These are phyloP conservation scores for Saraca asoca DNA, from an alignment of 331 rosid species.

Conservation along the genomic window DNA sequence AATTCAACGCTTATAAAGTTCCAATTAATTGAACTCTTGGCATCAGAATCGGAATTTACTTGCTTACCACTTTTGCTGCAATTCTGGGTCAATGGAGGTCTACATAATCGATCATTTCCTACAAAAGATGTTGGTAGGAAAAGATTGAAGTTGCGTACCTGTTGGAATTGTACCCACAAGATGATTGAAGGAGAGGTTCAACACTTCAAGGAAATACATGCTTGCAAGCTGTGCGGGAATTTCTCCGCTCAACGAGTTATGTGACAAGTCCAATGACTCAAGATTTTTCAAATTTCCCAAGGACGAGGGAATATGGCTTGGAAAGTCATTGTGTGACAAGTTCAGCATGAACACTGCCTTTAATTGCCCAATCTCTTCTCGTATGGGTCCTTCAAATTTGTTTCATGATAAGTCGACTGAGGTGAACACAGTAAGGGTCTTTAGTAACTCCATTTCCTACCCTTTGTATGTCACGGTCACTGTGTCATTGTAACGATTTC, in stretches of 20 bases:
- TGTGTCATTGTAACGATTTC: slow-evolving; percentile 2
- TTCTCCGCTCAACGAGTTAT: slow-evolving; percentile 18
- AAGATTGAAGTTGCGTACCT: slow-evolving; percentile 31
- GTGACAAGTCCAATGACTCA: not conserved
- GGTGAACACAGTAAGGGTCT: slow-evolving; percentile 44
- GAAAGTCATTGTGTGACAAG: not conserved
- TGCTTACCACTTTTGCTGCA: not conserved
- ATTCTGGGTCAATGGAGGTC: slow-evolving; percentile 1
- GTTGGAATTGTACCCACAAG: slow-evolving; percentile 31
- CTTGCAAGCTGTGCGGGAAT: slow-evolving; percentile 2
- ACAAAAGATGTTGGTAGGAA: not conserved
- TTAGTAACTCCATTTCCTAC: slow-evolving; percentile 26
- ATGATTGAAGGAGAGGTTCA: slow-evolving; percentile 42
- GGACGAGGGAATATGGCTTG: not conserved
- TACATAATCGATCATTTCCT: not conserved
- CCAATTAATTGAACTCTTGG: slow-evolving; percentile 21
- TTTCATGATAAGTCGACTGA: slow-evolving; percentile 7
- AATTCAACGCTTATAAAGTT: slow-evolving; percentile 1
- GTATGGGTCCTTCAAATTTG: not conserved
- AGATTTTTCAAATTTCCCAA: not conserved
- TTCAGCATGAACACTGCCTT: not conserved
- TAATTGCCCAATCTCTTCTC: not conserved
- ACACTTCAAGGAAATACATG: slow-evolving; percentile 32
- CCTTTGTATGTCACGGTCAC: slow-evolving; percentile 42
- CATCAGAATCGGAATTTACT: not conserved